Evolutionary conservation across 1,139 yeast genomes (phyloP).

Genomic region (Candida buenavistaensis): DNA sequence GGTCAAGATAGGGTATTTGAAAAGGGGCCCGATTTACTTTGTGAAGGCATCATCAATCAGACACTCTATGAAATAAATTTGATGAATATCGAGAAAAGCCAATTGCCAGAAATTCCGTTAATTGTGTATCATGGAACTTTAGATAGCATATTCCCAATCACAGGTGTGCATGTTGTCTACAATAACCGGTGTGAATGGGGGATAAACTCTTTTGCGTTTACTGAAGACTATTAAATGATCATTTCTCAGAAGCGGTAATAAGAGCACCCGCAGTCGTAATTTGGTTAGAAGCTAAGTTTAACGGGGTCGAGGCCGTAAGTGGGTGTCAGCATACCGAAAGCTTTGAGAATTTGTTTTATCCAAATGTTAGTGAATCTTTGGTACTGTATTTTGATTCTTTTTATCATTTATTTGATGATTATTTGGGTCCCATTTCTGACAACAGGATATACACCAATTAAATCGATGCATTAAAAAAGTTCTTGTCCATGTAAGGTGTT

Average conservation of each 20-base stretch:
- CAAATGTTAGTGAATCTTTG: constrained; percentile 1
- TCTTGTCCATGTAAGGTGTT: neutral
- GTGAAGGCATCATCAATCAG: constrained; percentile 14
- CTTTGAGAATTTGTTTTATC: constrained; percentile 10
- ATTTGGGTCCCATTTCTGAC: neutral
- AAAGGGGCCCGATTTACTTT: constrained; percentile 20
- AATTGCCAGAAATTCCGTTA: constrained; percentile 31
- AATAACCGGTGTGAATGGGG: constrained; percentile 33
- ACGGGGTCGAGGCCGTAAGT: constrained; percentile 6
- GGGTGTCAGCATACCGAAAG: constrained; percentile 13
- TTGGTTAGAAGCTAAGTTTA: constrained; percentile 21
- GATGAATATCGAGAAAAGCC: constrained; percentile 13
- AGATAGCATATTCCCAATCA: constrained; percentile 31
- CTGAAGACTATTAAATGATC: constrained; percentile 27
- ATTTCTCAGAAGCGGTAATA: constrained; percentile 23
- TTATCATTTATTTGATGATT: neutral
- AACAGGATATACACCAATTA: neutral
- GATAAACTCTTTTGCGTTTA: constrained; percentile 29
- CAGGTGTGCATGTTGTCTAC: constrained; percentile 23
- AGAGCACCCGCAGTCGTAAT: constrained; percentile 34
- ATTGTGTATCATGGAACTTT: constrained; percentile 33
- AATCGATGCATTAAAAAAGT: neutral
- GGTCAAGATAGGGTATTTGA: constrained; percentile 2
- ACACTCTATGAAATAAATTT: constrained; percentile 24
- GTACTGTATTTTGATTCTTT: neutral